Evolutionary conservation across 176 grass and related monocot genomes (phyloP), one percentile per base, ranked within the genome.

Genomic region (Oryza punctata): DNA sequence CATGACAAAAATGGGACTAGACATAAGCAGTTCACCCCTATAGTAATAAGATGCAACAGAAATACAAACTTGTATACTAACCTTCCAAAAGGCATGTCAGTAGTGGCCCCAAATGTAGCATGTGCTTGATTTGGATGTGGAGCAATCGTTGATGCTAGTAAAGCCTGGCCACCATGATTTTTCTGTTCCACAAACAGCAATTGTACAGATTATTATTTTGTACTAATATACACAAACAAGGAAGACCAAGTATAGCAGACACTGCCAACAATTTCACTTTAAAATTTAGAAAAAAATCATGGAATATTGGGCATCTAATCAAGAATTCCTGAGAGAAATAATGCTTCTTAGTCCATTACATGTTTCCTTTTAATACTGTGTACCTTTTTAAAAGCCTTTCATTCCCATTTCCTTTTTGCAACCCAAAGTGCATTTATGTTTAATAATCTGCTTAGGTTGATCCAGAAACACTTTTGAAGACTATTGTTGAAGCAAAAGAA

Each of bases 71-170:
- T 37, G 72, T 18, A 75, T 59, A 83, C 87, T 73, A 78, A 99
- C 96, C 96, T 99, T 90, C 96, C 96, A 87, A 99, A 99, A 65
- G 96, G 85, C 81, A 94, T 95, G 67, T 90, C 84, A 72, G 32
- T 77, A 74, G 50, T 63, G 76, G 72, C 50, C 43, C 65, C 85
- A 65, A 82, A 47, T 21, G 35, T 84, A 49, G 76, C 26, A 73
- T 79, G 81, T 52, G 63, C 68, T 85, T 86, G 86, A 52, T 69
- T 81, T 64, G 90, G 85, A 74, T 94, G 87, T 63, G 89, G 81
- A 77, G 89, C 87, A 25, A 99, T 87, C 50, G 89, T 96, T 81
- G 93, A 99, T 69, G 93, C 85, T 86, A 99, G 87, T 73, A 99
- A 87, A 83, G 91, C 83, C 92, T 99, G 96, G 6, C 96, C 96